Percentiles rank a stretch among this genome's conserved stretches.
phyloP scores from a whole-genome alignment of 805 yeast genomes.

The Brettanomyces sp. region DNA sequence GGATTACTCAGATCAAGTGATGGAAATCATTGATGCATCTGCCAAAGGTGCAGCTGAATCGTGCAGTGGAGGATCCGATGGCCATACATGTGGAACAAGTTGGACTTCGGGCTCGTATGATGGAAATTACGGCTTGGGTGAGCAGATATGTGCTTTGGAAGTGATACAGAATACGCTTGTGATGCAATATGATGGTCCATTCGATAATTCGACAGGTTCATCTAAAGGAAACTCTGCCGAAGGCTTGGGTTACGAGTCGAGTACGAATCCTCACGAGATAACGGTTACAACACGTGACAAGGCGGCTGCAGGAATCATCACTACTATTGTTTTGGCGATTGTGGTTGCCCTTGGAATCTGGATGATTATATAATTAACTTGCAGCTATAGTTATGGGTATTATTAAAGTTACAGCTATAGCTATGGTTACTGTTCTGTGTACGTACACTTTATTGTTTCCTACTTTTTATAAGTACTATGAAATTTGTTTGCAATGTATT shows the following conservation, averaged over 20 bases:
- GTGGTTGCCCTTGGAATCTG: constrained; percentile 64
- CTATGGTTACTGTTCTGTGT: no score
- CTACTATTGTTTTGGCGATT: constrained; percentile 60
- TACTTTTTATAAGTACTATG: no score
- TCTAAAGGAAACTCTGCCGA: constrained; percentile 48
- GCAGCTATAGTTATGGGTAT: no score
- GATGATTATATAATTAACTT: constrained; percentile 39
- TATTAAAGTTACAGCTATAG: no score
- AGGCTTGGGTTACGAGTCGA: constrained; percentile 48
- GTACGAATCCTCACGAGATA: constrained; percentile 31
- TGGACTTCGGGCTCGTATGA: constrained; percentile 63
- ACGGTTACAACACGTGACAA: constrained; percentile 52
- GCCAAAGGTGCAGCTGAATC: constrained; percentile 68
- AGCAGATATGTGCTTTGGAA: constrained; percentile 74
- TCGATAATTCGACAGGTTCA: constrained; percentile 55
- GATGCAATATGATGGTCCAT: constrained; percentile 42
- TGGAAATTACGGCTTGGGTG: constrained; percentile 67
- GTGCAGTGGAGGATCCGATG: constrained; percentile 80
- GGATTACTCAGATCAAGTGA: constrained; percentile 31
- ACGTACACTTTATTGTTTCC: no score
- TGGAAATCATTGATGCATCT: constrained; percentile 26
- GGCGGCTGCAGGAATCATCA: constrained; percentile 86
- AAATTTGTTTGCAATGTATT: neutral
- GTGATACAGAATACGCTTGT: constrained; percentile 39
- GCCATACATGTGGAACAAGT: constrained; percentile 73